Evolutionary conservation across 1,284 basidiomycete genomes (phyloP), one percentile per base, ranked within the genome.

Genomic region (Cronartium quercuum): DNA sequence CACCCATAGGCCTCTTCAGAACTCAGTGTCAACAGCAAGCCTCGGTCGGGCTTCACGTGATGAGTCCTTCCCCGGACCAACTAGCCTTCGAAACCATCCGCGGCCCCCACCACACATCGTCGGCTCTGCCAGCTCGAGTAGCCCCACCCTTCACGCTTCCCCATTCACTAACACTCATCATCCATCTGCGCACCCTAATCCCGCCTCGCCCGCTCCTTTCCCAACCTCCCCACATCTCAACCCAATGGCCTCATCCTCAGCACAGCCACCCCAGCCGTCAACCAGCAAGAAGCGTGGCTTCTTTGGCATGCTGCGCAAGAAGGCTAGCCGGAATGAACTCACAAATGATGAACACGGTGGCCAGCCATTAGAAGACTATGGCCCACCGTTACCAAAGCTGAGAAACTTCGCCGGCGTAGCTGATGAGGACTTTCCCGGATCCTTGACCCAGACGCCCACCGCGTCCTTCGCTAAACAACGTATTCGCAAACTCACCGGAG

Each of bases 291-390:
- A 75, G 37, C 55, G 65, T 38, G 65, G 65, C 0, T 75, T 75
- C 42, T 75, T 75, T 51, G 71, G 64, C 24, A 75, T 61, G 57
- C 57, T 75, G 35, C 64, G 71, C 18, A 75, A 66, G 18, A 75
- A 75, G 38, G 65, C 71, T 6, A 67, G 65, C 67, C 51, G 71
- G 1, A 64, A 38, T 24, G 68, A 71, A 37, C 57, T 71, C 40
- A 63, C 40, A 37, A 35, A 34, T 9, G 68, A 71, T 38, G 51
- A 57, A 57, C 55, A 9, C 1, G 51, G 51, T 21, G 29, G 29
- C 29, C 29, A 29, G 29, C 29, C 29, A 29, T 29, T 65, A 7
- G 71, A 75, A 38, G 65, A 75, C 42, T 35, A 62, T 38, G 55
- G 40, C 65, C 55, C 37, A 37, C 57, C 71, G 1, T 65, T 51